Evolutionary conservation across 2,329 filamentous ascomycete genomes (phyloP).

Genomic region (Aspergillus ochraceus): DNA sequence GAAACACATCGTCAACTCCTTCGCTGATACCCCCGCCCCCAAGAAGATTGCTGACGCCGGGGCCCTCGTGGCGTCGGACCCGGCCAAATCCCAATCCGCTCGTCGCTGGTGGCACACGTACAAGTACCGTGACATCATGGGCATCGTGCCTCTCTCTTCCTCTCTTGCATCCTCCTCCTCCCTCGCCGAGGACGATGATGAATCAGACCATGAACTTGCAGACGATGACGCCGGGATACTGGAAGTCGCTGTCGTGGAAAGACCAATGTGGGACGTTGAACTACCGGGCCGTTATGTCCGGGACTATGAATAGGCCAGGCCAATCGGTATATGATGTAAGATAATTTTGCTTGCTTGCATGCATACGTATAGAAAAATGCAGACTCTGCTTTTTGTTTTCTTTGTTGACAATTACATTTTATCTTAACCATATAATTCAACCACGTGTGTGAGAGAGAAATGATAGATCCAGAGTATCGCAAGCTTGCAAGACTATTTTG

Average conservation of each 20-base stretch:
- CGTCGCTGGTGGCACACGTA: slow-evolving; percentile 72
- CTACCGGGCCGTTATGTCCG: slow-evolving; percentile 70
- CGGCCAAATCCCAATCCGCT: slow-evolving; percentile 25
- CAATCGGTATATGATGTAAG: too few species aligned
- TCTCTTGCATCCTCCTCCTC: not conserved
- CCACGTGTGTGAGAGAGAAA: too few species aligned
- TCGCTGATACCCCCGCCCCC: not conserved
- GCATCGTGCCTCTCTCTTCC: slow-evolving; percentile 59
- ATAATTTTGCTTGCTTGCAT: too few species aligned
- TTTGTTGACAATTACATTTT: too few species aligned
- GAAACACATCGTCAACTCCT: not conserved
- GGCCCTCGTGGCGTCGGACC: slow-evolving; percentile 19
- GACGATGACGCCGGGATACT: slow-evolving; percentile 32
- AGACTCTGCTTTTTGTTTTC: too few species aligned
- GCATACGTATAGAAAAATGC: too few species aligned
- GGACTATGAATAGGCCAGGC: slow-evolving; percentile 45
- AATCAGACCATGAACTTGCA: not conserved
- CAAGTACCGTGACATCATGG: slow-evolving; percentile 93
- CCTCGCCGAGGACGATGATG: not conserved
- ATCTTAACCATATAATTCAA: too few species aligned
- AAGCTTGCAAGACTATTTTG: too few species aligned
- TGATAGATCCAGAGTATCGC: too few species aligned
- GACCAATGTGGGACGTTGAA: slow-evolving; percentile 80
- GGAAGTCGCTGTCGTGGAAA: slow-evolving; percentile 86
- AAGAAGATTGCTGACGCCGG: slow-evolving; percentile 17